Evolutionary conservation across 495 filamentous ascomycete genomes (phyloP).

Genomic region (Jackrogersella minutella): DNA sequence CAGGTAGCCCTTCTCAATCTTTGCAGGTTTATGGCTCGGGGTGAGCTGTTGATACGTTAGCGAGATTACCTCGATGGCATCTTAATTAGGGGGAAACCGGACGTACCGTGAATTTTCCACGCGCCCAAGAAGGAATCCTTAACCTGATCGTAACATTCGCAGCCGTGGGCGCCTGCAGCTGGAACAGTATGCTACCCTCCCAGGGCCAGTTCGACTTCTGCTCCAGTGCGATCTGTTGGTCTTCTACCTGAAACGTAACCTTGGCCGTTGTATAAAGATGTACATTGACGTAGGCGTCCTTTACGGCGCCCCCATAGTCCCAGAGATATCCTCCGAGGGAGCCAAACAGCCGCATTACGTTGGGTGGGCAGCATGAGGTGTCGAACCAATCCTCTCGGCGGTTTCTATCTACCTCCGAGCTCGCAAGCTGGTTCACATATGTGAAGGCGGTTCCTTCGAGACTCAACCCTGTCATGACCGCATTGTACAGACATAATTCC

Average conservation of each 20-base stretch:
- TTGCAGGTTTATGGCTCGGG: constrained; percentile 39
- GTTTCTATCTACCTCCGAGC: constrained; percentile 55
- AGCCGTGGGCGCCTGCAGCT: constrained; percentile 43
- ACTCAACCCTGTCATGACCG: constrained; percentile 62
- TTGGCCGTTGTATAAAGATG: constrained; percentile 62
- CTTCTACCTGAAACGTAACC: constrained; percentile 50
- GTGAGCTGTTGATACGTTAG: constrained; percentile 38
- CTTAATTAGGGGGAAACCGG: constrained; percentile 2
- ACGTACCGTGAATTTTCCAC: constrained; percentile 49
- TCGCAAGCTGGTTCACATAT: constrained; percentile 65
- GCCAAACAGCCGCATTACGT: constrained; percentile 61
- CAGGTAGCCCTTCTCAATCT: constrained; percentile 59
- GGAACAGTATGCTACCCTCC: constrained; percentile 60
- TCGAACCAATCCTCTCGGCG: constrained; percentile 62
- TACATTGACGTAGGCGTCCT: constrained; percentile 53
- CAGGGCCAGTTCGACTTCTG: constrained; percentile 65
- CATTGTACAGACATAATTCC: constrained; percentile 68
- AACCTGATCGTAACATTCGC: constrained; percentile 51
- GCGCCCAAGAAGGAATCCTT: constrained; percentile 62
- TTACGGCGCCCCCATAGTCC: constrained; percentile 47
- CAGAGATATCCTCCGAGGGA: constrained; percentile 64
- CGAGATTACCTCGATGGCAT: constrained; percentile 26
- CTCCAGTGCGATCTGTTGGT: constrained; percentile 48
- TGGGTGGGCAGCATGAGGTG: constrained; percentile 66
- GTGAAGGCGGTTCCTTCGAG: constrained; percentile 61